Percentiles rank a stretch among this genome's conserved stretches.
Evolutionary conservation across 2,329 filamentous ascomycete species (phyloP).

Genomic region (Aspergillus oerlinghausenensis): DNA sequence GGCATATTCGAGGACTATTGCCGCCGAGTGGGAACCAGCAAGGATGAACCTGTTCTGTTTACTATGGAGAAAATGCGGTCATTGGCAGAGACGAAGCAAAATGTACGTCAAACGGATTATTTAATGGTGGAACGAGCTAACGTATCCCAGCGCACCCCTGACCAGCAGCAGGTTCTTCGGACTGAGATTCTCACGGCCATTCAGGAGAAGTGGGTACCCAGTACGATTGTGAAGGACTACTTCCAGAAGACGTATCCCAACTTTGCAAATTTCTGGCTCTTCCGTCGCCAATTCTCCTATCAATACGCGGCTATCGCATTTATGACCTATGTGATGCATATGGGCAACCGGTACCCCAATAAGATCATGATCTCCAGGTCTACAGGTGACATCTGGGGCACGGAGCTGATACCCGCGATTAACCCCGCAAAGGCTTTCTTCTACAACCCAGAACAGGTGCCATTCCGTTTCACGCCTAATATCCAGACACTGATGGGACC

Average conservation of each 20-base stretch:
- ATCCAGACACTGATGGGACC: conserved; percentile 95
- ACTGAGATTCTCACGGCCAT: conserved; percentile 94
- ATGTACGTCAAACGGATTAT: conserved; percentile 28
- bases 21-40: conserved; percentile 76
- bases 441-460: conserved; percentile 90
- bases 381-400: conserved; percentile 92
- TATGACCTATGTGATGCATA: conserved; percentile 98
- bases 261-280: conserved; percentile 95
- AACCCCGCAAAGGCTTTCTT: conserved; percentile 79
- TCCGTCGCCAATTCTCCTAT: conserved; percentile 94
- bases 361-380: conserved; percentile 88
- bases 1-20: conserved; percentile 96
- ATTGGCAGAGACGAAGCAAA: conserved; percentile 64
- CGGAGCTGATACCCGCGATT: conserved; percentile 89
- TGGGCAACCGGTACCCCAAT: conserved; percentile 91
- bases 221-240: conserved; percentile 76
- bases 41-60: conserved; percentile 92
- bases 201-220: conserved; percentile 87
- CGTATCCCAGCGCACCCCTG: conserved; percentile 44
- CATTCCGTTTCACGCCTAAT: conserved; percentile 95
- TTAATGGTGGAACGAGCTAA: conserved; percentile 22
- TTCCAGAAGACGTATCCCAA: conserved; percentile 84
- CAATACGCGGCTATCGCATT: conserved; percentile 93
- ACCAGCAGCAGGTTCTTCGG: conserved; percentile 67
- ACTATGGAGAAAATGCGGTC: conserved; percentile 90